Conservation (phyloP, 2,329 filamentous ascomycete genomes). For the Fusarium luffae region DNA sequence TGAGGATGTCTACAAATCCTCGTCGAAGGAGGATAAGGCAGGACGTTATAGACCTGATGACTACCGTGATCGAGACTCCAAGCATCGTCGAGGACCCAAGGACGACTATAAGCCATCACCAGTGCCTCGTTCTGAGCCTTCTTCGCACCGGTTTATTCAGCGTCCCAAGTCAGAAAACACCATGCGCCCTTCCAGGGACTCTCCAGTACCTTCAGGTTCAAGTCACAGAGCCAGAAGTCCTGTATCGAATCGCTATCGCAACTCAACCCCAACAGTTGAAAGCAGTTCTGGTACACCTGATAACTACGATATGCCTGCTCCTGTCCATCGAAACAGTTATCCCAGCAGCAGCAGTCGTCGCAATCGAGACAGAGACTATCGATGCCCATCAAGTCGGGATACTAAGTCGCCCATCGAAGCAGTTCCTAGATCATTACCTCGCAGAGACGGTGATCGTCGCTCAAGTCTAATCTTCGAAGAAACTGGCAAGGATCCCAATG, state of each 20-base stretch:
- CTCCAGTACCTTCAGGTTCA: slow-evolving; percentile 18
- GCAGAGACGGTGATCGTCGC: slow-evolving; percentile 27
- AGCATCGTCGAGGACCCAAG: slow-evolving; percentile 32
- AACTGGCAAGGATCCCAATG: slow-evolving; percentile 17
- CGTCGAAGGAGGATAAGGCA: slow-evolving; percentile 27
- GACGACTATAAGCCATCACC: slow-evolving; percentile 33
- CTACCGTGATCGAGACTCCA: slow-evolving; percentile 24
- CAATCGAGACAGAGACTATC: slow-evolving; percentile 45
- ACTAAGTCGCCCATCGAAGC: slow-evolving; percentile 22
- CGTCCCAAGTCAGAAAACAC: slow-evolving; percentile 35
- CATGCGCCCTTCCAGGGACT: slow-evolving; percentile 29
- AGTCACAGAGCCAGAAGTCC: slow-evolving; percentile 37
- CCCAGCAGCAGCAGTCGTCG: slow-evolving; percentile 31
- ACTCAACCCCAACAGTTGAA: slow-evolving; percentile 30
- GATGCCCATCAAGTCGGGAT: slow-evolving; percentile 44
- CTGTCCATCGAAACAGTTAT: slow-evolving; percentile 15
- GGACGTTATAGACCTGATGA: slow-evolving; percentile 36
- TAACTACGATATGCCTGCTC: slow-evolving; percentile 25
- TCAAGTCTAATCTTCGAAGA: slow-evolving; percentile 36
- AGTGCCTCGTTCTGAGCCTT: slow-evolving; percentile 27
- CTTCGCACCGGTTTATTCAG: slow-evolving; percentile 22
- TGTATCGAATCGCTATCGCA: slow-evolving; percentile 36
- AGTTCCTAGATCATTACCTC: slow-evolving; percentile 32
- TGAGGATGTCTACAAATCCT: slow-evolving; percentile 30
- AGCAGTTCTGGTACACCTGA: slow-evolving; percentile 20